Conservation (phyloP, 2,329 filamentous ascomycete genomes). For the Colletotrichum simmondsii region DNA sequence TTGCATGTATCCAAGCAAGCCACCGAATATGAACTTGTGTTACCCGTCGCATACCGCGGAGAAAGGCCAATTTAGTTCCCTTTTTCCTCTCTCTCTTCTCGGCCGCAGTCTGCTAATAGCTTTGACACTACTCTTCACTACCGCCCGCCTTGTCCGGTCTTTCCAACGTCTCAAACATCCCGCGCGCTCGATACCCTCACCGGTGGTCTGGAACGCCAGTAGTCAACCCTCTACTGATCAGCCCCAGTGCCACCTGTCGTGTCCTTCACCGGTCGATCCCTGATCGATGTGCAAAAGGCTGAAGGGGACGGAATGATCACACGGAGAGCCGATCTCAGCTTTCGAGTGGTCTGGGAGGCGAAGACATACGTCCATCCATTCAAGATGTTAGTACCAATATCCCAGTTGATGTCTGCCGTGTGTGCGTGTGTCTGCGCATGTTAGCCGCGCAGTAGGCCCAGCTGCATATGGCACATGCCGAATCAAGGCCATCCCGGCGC, state of each 20-base stretch:
- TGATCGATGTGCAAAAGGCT: background rate
- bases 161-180: constrained; percentile 14
- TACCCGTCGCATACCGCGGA: constrained; percentile 12
- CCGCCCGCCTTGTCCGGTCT: background rate
- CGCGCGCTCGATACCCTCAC: background rate
- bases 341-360: background rate
- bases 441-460: constrained; percentile 1
- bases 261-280: background rate
- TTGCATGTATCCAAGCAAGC: background rate
- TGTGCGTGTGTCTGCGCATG: background rate
- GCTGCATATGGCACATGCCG: constrained; percentile 14
- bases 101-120: constrained; percentile 3
- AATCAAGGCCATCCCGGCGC: constrained; percentile 4
- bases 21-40: background rate
- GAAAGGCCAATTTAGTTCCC: background rate
- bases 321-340: background rate
- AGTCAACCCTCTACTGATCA: constrained; percentile 6
- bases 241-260: constrained; percentile 9
- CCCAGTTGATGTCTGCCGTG: background rate
- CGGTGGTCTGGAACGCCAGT: constrained; percentile 14
- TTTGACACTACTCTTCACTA: background rate
- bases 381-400: background rate
- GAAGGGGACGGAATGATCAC: background rate
- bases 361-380: background rate
- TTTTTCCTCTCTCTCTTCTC: background rate